These are phyloP conservation scores for Digitaria exilis DNA, from an alignment of 202 grass and related monocot species.

Conservation along the genomic window DNA sequence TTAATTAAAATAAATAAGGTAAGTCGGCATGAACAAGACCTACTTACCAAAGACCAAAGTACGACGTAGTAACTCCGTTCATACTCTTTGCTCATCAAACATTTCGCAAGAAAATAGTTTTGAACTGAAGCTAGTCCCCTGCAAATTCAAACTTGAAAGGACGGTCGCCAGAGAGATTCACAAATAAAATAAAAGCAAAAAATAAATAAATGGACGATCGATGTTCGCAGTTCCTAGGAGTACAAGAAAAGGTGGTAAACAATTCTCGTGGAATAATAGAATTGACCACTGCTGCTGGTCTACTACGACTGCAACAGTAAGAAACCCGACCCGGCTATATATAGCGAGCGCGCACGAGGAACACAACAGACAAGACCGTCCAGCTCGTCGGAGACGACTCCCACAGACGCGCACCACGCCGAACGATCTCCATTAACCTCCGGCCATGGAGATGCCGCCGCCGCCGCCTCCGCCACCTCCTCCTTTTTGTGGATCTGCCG, in stretches of 20 bases:
- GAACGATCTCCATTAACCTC: not conserved
- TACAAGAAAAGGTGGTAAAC: not conserved
- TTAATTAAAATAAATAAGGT: no score
- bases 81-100: not conserved
- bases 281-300: conserved; percentile 7
- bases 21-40: not conserved
- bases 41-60: not conserved
- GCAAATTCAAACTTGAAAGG: not conserved
- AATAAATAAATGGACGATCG: not conserved
- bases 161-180: not conserved
- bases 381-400: not conserved
- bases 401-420: not conserved
- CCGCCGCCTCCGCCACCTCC: no score
- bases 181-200: not conserved
- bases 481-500: not conserved
- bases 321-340: conserved; percentile 24
- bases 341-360: conserved; percentile 23
- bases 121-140: not conserved
- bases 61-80: no score
- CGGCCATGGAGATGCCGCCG: conserved; percentile 49
- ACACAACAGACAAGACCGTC: not conserved
- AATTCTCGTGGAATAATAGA: not conserved
- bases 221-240: not conserved
- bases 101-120: not conserved
- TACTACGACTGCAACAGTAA: not conserved